Percentiles rank a stretch among this genome's conserved stretches.
Evolutionary conservation across 805 yeast species (phyloP).

Genomic region (Kuraishia hungarica): DNA sequence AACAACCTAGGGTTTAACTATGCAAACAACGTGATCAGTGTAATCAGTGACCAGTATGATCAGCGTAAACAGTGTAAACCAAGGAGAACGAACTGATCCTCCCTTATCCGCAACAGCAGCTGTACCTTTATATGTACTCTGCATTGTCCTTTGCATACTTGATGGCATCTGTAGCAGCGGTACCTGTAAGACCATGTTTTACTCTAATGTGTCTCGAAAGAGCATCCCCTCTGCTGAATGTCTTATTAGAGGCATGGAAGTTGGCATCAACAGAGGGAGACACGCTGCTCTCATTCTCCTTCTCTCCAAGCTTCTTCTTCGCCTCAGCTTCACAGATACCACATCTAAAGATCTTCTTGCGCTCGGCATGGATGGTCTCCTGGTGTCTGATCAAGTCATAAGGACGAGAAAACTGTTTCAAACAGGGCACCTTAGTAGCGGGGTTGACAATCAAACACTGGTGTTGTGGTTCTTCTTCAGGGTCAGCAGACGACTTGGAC

Average conservation of each 20-base stretch:
- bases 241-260: constrained; percentile 35
- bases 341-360: constrained; percentile 80
- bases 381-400: constrained; percentile 93
- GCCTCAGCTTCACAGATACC: constrained; percentile 73
- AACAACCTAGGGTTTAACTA: neutral
- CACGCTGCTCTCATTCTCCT: constrained; percentile 12
- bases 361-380: constrained; percentile 89
- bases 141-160: constrained; percentile 73
- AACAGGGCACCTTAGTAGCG: constrained; percentile 53
- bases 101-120: no score
- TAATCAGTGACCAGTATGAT: no score
- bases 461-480: constrained; percentile 22
- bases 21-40: no score
- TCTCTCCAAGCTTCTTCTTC: constrained; percentile 25
- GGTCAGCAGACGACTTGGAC: neutral
- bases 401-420: constrained; percentile 83
- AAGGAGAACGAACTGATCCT: no score
- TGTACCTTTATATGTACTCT: constrained; percentile 43
- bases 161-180: constrained; percentile 61
- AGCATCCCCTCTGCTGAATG: constrained; percentile 92
- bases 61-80: neutral
- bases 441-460: constrained; percentile 55
- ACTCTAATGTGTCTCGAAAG: constrained; percentile 88
- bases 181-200: constrained; percentile 68
- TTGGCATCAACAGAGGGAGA: constrained; percentile 10